phyloP scores from a whole-genome alignment of 1,139 yeast genomes.

The Yamadazyma jaroonii region DNA sequence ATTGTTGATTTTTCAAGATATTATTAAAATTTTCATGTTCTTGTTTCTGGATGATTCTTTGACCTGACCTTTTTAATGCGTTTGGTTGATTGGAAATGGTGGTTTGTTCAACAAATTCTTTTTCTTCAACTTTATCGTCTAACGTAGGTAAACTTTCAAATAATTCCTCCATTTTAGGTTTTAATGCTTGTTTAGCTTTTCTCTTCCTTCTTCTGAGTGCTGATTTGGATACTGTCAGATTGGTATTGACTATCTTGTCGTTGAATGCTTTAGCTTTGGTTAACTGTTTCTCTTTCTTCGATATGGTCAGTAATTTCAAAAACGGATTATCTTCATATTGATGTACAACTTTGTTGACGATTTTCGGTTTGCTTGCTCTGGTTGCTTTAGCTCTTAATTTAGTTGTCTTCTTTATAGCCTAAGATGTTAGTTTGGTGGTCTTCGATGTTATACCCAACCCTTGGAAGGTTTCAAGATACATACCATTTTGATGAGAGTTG shows the following conservation, averaged over 20 bases:
- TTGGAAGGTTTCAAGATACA: conserved; percentile 4
- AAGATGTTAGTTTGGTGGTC: background rate
- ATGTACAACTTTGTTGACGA: conserved; percentile 25
- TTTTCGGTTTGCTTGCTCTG: conserved; percentile 14
- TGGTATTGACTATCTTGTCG: conserved; percentile 32
- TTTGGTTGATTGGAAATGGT: conserved; percentile 52
- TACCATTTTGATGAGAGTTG: conserved; percentile 8
- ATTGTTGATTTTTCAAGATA: conserved; percentile 50
- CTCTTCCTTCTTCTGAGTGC: conserved; percentile 64
- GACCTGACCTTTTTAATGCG: conserved; percentile 55
- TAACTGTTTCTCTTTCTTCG: conserved; percentile 53
- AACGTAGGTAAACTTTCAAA: conserved; percentile 47
- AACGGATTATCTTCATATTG: conserved; percentile 49
- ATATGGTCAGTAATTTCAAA: conserved; percentile 49
- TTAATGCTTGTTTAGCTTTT: conserved; percentile 57
- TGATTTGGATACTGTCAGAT: conserved; percentile 57
- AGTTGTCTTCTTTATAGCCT: conserved; percentile 29
- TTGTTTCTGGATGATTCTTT: conserved; percentile 46
- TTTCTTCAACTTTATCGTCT: conserved; percentile 1
- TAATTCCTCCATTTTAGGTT: conserved; percentile 65
- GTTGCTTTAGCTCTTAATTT: conserved; percentile 35
- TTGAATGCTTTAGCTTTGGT: conserved; percentile 30
- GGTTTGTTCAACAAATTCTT: conserved; percentile 12
- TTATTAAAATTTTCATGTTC: conserved; percentile 57
- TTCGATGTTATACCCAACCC: too few relatives aligned